Conservation (phyloP, 1,284 basidiomycete species). For the Puccinia hordei region DNA sequence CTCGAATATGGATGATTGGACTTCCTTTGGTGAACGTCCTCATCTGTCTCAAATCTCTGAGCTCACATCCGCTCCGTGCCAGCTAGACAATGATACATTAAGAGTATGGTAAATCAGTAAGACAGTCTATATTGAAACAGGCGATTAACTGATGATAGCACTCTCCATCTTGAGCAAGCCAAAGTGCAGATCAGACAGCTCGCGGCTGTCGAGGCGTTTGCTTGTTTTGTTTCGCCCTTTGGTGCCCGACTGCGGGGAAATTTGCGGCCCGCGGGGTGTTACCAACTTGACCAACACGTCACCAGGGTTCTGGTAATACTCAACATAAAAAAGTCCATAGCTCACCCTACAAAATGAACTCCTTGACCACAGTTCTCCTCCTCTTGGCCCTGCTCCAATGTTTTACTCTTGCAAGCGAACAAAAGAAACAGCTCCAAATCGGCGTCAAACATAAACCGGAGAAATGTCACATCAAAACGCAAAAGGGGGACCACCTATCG, state of each 20-base stretch:
- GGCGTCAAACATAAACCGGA: slow-evolving; percentile 43
- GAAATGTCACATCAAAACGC: slow-evolving; percentile 34
- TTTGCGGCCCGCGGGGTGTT: too few species aligned
- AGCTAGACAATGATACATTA: slow-evolving; percentile 5
- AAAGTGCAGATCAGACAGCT: too few species aligned
- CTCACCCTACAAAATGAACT: too few species aligned
- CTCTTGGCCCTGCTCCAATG: slow-evolving; percentile 1
- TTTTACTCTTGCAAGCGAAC: slow-evolving; percentile 8
- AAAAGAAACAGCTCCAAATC: slow-evolving; percentile 30
- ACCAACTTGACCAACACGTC: too few species aligned
- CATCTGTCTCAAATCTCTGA: slow-evolving; percentile 47
- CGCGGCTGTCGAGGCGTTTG: too few species aligned
- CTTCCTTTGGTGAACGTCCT: slow-evolving; percentile 45
- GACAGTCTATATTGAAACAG: too few species aligned
- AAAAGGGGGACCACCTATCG: slow-evolving; percentile 46
- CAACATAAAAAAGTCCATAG: too few species aligned
- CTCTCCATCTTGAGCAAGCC: slow-evolving; percentile 32
- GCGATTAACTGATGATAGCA: slow-evolving; percentile 40
- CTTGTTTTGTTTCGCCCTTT: too few species aligned
- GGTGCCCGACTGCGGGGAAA: too few species aligned
- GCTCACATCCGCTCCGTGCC: slow-evolving; percentile 50
- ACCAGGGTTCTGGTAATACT: neutral
- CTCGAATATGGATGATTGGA: neutral
- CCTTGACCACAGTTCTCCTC: neutral
- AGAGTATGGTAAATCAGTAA: neutral